Base-by-base conservation (phyloP, 1,139 yeast species). In the Saccharomyces hybrid region DNA sequence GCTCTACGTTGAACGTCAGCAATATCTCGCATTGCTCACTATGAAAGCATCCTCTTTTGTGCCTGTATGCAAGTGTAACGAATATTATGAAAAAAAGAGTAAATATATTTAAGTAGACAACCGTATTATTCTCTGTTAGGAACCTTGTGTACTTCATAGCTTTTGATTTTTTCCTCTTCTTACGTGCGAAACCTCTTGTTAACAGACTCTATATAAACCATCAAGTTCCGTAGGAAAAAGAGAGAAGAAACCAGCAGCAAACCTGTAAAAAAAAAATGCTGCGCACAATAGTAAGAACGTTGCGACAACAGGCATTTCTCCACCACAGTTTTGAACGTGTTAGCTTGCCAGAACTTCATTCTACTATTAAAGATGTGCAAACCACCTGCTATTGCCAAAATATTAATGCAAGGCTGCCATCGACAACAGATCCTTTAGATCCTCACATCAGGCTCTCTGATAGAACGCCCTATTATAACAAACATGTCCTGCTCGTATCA, bases 1-100 rank as follows among this genome's bases (percentile, higher is more conserved):
- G 62, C 5, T 52, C 58, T 3, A 64, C 68, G 4, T 44, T 65
- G 14, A 59, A 64, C 48, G 64, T 64, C 3, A 55, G 61, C 30
- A 52, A 51, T 34, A 62, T 60, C 23, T 48, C 57, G 16, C 57
- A 56, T 26, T 57, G 50, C 34, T 53, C 56, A 16, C 54, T 28
- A 59, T 50, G 8, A 58, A 53, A 26, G 25, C 9, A 16, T 16
- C 23, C 4, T 38, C 25, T 8, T 5, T 23, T 38, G 42, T 34
- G 20, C 23, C 2, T 9, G 13, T 8, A 20, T 16, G 13, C 20
- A 9, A 38, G 42, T 38, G 42, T 38, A 38, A 38, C 42, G 42
- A 38, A 38, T 16, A 8, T 16, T 16, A 38, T 38, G 42, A 38
- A 38, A 16, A 14, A 14, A 14, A 8, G 7, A 38, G 23, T 38